phyloP scores from a whole-genome alignment of 306 rosid genomes.

The Ormosia semicastrata region DNA sequence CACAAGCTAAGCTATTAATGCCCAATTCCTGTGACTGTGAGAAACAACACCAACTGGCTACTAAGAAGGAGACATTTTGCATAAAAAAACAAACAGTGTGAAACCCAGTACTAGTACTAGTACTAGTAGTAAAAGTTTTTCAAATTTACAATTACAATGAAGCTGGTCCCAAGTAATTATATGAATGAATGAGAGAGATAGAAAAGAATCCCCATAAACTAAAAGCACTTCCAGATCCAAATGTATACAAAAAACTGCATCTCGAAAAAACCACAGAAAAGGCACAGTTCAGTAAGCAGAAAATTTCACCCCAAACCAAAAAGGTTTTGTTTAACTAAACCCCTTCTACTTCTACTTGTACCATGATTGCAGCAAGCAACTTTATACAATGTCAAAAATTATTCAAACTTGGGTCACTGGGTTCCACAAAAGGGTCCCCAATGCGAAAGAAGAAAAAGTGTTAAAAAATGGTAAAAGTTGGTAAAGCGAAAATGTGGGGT shows the following conservation, averaged over 20 bases:
- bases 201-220: conserved; percentile 20
- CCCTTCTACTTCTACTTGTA: neutral
- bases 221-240: conserved; percentile 48
- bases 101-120: neutral
- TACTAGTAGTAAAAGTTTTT: neutral
- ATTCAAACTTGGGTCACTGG: conserved; percentile 31
- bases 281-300: neutral
- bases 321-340: neutral
- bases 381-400: conserved; percentile 35
- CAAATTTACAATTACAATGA: conserved; percentile 25
- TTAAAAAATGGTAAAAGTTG: conserved; percentile 16
- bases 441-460: neutral
- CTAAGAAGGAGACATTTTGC: conserved; percentile 20
- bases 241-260: conserved; percentile 15
- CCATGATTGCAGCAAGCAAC: conserved; percentile 33
- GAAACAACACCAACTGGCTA: conserved; percentile 20
- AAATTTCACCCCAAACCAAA: neutral
- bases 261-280: conserved; percentile 20
- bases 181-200: neutral
- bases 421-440: conserved; percentile 28
- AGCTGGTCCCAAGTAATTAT: conserved; percentile 37
- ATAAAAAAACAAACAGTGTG: neutral
- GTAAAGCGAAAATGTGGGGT: conserved; percentile 34
- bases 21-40: conserved; percentile 22
- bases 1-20: neutral